phyloP scores from a whole-genome alignment of 2,329 filamentous ascomycete genomes.

The Sporothrix schenckii region DNA sequence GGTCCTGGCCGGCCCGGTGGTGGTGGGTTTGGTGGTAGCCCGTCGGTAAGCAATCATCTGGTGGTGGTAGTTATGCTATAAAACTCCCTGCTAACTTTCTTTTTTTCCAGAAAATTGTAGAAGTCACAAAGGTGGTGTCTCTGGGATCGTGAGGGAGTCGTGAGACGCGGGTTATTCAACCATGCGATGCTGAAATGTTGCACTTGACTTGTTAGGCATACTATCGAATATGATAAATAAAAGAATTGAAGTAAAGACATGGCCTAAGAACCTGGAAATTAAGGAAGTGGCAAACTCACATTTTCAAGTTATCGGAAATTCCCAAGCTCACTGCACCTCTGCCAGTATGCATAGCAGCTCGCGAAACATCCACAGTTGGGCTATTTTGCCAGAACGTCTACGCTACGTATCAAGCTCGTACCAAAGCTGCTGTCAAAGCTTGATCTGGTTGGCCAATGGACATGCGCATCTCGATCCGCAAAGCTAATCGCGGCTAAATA shows the following conservation, averaged over 20 bases:
- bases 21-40: background rate
- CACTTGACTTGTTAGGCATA: background rate
- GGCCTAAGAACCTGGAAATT: background rate
- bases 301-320: background rate
- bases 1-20: background rate
- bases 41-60: background rate
- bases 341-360: background rate
- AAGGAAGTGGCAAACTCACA: background rate
- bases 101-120: slow-evolving; percentile 2
- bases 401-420: slow-evolving; percentile 8
- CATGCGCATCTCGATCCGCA: background rate
- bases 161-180: background rate
- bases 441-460: slow-evolving; percentile 8
- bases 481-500: slow-evolving; percentile 12
- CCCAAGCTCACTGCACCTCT: no score
- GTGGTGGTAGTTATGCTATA: background rate
- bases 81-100: background rate
- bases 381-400: background rate
- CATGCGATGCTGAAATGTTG: background rate
- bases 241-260: background rate
- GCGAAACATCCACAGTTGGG: background rate
- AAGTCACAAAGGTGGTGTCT: slow-evolving; percentile 15
- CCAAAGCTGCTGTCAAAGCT: slow-evolving; percentile 13
- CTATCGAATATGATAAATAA: background rate
- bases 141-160: background rate